Evolutionary conservation across 768 basidiomycete species (phyloP).

Genomic region (Trametopsis cervina): DNA sequence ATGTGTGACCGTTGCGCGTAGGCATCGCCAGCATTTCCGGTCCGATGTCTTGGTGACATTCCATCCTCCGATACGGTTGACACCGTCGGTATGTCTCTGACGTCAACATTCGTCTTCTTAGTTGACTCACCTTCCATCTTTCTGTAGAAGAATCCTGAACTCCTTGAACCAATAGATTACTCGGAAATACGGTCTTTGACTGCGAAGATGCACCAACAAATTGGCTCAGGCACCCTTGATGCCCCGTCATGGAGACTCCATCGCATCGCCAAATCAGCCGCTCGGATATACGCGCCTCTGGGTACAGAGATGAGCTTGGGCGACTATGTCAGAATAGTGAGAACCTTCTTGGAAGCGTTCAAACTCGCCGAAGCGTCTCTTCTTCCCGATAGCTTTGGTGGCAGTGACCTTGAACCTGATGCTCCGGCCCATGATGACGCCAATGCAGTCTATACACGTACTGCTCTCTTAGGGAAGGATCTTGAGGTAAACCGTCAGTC

Average conservation of each 20-base stretch:
- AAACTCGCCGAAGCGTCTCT: conserved; percentile 30
- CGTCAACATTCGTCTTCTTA: not conserved
- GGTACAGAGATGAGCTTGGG: conserved; percentile 82
- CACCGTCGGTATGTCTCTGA: conserved; percentile 42
- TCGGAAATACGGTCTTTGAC: conserved; percentile 55
- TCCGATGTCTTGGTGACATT: conserved; percentile 85
- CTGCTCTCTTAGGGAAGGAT: conserved; percentile 33
- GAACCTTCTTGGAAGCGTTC: conserved; percentile 73
- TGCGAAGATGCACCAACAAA: conserved; percentile 53
- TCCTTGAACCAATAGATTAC: conserved; percentile 62
- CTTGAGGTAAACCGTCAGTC: conserved; percentile 45
- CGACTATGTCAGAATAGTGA: conserved; percentile 71
- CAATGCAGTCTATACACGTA: conserved; percentile 18
- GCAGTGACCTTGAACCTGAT: not conserved
- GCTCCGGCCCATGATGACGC: conserved; percentile 10
- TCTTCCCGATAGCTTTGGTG: not conserved
- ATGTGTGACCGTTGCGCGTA: too few relatives aligned
- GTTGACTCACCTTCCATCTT: not conserved
- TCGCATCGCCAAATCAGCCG: conserved; percentile 68
- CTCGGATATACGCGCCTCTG: conserved; percentile 80
- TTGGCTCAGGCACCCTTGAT: conserved; percentile 73
- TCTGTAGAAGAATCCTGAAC: conserved; percentile 58
- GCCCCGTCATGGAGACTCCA: conserved; percentile 81
- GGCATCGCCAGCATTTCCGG: conserved; percentile 82
- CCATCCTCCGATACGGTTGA: conserved; percentile 61